phyloP scores from a whole-genome alignment of 139 green algal species.

The Coccomyxa sp. region DNA sequence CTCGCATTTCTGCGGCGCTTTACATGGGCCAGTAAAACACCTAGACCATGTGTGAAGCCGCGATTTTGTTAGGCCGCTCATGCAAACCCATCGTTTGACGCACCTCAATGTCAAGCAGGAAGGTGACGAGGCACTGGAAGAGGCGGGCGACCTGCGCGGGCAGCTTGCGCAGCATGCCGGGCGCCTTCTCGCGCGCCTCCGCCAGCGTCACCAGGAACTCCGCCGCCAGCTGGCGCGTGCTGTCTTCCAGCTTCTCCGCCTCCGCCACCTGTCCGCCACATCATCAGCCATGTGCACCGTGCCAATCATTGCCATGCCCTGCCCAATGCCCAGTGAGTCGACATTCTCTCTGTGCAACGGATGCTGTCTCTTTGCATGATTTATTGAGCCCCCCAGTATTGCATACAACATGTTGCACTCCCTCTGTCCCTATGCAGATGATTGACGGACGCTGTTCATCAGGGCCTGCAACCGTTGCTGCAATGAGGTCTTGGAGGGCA shows the following conservation, averaged over 20 bases:
- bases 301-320: no score
- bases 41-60: no score
- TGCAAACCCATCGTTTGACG: neutral
- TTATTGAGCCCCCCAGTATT: no score
- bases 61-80: no score
- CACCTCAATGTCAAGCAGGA: constrained; percentile 93
- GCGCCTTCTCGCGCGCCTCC: constrained; percentile 87
- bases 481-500: neutral
- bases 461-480: neutral
- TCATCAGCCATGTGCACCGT: neutral
- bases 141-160: constrained; percentile 77
- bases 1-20: no score
- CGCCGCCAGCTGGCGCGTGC: constrained; percentile 70
- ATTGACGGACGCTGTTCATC: neutral
- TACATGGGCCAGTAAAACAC: no score
- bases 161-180: constrained; percentile 93
- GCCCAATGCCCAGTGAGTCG: no score
- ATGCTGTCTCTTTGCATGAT: no score
- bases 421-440: neutral
- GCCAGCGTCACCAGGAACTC: constrained; percentile 95
- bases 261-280: constrained; percentile 27
- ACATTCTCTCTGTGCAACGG: no score
- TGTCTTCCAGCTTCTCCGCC: constrained; percentile 42
- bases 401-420: no score
- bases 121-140: constrained; percentile 79